These are phyloP conservation scores for Rhodomyrtus psidioides DNA, from an alignment of 441 rosid genomes.

Conservation along the genomic window DNA sequence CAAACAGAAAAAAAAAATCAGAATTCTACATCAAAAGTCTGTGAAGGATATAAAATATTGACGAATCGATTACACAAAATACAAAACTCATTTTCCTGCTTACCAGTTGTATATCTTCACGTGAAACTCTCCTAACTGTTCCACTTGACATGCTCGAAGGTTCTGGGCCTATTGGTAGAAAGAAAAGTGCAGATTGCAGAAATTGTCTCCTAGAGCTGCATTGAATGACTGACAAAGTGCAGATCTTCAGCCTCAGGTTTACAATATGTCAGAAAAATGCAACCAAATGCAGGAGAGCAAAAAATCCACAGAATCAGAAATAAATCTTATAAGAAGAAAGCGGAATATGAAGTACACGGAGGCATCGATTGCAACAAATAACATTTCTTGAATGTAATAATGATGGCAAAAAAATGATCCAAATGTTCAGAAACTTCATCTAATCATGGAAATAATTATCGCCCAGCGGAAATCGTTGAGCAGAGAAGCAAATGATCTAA, in stretches of 20 bases:
- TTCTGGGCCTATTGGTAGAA: not conserved
- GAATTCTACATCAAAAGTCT: not conserved
- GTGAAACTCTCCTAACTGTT: constrained; percentile 70
- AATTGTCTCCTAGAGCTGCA: not conserved
- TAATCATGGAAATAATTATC: not conserved
- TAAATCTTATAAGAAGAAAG: not conserved
- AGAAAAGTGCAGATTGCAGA: not conserved
- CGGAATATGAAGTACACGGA: not conserved
- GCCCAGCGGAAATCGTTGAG: not conserved
- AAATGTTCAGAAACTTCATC: not conserved
- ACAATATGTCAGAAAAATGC: not conserved
- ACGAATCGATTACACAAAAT: not conserved
- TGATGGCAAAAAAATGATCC: not conserved
- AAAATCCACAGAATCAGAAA: not conserved
- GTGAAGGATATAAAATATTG: not conserved
- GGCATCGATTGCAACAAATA: not conserved
- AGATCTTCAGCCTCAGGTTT: not conserved
- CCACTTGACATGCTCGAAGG: constrained; percentile 62
- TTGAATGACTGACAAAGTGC: not conserved
- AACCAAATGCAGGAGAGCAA: not conserved
- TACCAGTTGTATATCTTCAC: constrained; percentile 86
- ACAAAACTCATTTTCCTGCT: not conserved
- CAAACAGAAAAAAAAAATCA: constrained; percentile 3
- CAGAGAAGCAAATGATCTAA: not conserved
- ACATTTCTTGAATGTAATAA: not conserved